These are phyloP conservation scores for Ceratobasidium sp. DNA, from an alignment of 1,284 basidiomycete genomes.

Conservation along the genomic window DNA sequence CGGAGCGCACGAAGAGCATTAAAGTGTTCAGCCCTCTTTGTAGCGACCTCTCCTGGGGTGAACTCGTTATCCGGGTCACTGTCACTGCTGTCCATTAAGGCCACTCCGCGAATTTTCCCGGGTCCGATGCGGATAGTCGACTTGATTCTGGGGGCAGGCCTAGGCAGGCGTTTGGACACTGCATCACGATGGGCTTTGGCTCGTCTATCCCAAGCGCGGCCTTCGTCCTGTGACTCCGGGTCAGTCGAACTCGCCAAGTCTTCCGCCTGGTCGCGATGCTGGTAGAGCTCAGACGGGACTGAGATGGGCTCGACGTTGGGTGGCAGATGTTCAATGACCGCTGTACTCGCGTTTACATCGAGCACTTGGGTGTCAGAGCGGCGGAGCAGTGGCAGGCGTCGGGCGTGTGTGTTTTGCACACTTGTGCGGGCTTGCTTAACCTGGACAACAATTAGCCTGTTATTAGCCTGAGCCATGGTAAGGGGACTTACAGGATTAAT, in stretches of 20 bases:
- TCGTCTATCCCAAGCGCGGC: conserved; percentile 13
- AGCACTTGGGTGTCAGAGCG: conserved; percentile 9
- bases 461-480: background rate
- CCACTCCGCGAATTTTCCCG: background rate
- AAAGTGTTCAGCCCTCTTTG: background rate
- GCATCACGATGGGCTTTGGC: conserved; percentile 17
- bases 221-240: conserved; percentile 19
- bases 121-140: background rate
- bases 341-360: background rate
- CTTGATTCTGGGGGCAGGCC: conserved; percentile 5
- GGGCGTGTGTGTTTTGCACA: background rate
- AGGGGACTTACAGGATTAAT: background rate
- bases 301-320: background rate
- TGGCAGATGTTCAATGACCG: conserved; percentile 7
- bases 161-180: background rate
- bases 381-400: conserved; percentile 14
- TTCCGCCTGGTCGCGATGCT: background rate
- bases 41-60: background rate
- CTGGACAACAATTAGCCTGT: background rate
- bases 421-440: conserved; percentile 6
- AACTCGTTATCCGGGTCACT: background rate
- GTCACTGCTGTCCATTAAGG: background rate
- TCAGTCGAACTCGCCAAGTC: conserved; percentile 12
- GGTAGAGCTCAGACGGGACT: background rate
- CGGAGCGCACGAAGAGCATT: background rate